Evolutionary conservation across 2,329 filamentous ascomycete species (phyloP).

Genomic region (Penicillium capsulatum): DNA sequence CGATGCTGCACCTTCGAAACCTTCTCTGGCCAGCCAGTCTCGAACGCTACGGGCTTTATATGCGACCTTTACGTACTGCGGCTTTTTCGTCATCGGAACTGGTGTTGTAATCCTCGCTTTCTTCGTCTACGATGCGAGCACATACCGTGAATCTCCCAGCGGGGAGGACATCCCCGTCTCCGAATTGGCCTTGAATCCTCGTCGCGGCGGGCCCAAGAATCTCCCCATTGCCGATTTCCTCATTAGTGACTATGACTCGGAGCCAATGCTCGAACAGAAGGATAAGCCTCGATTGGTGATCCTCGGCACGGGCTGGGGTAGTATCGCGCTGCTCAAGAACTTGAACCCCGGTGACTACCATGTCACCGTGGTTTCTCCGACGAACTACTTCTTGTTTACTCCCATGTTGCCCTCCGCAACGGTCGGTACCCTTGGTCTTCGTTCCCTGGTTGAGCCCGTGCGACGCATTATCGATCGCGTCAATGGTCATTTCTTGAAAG

Average conservation of each 20-base stretch:
- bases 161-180: conserved; percentile 77
- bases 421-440: conserved; percentile 86
- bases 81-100: conserved; percentile 68
- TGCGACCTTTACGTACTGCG: conserved; percentile 66
- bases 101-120: conserved; percentile 71
- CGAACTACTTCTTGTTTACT: conserved; percentile 96
- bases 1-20: conserved; percentile 23
- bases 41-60: conserved; percentile 55
- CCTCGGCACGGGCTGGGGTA: conserved; percentile 90
- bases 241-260: conserved; percentile 81
- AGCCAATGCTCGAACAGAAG: conserved; percentile 65
- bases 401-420: conserved; percentile 97
- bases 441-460: conserved; percentile 89
- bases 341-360: conserved; percentile 90
- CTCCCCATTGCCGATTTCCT: conserved; percentile 83
- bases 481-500: conserved; percentile 84
- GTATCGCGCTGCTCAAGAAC: conserved; percentile 84
- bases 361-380: conserved; percentile 88
- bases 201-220: conserved; percentile 87
- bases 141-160: conserved; percentile 70
- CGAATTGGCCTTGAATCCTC: conserved; percentile 73
- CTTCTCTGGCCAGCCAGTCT: conserved; percentile 26
- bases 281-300: conserved; percentile 91
- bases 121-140: conserved; percentile 90
- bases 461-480: conserved; percentile 74